phyloP scores from a whole-genome alignment of 2,329 filamentous ascomycete genomes.

The Atkinsonella hypoxylon region DNA sequence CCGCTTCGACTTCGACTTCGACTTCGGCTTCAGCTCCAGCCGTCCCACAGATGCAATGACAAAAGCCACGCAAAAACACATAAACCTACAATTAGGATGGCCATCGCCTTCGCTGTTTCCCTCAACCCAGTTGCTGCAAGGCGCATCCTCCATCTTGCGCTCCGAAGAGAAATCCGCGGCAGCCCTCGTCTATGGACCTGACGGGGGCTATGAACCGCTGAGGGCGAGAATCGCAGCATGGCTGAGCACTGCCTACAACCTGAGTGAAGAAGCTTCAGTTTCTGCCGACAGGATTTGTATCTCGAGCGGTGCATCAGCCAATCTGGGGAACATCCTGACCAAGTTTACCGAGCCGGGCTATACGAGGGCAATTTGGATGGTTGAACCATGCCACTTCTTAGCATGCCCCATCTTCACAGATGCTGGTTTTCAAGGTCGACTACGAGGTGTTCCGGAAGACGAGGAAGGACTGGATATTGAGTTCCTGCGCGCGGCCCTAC shows the following conservation, averaged over 20 bases:
- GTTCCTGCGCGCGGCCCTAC: slow-evolving; percentile 23
- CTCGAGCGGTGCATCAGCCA: slow-evolving; percentile 77
- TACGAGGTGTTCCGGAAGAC: slow-evolving; percentile 65
- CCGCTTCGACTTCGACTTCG: not conserved
- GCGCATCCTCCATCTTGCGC: slow-evolving; percentile 41
- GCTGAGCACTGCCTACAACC: slow-evolving; percentile 35
- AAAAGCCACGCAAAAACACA: slow-evolving; percentile 22
- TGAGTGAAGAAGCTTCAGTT: not conserved
- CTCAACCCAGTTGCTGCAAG: not conserved
- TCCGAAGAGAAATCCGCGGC: slow-evolving; percentile 28
- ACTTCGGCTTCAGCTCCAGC: not conserved
- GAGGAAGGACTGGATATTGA: slow-evolving; percentile 63
- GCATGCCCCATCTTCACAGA: slow-evolving; percentile 79
- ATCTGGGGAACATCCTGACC: slow-evolving; percentile 62
- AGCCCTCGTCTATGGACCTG: slow-evolving; percentile 62
- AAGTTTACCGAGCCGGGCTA: slow-evolving; percentile 69
- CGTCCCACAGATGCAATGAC: not conserved
- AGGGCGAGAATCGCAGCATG: slow-evolving; percentile 57
- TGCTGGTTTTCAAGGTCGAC: slow-evolving; percentile 53
- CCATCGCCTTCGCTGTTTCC: slow-evolving; percentile 50
- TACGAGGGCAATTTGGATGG: slow-evolving; percentile 68
- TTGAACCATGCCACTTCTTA: slow-evolving; percentile 75
- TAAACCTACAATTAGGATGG: slow-evolving; percentile 60
- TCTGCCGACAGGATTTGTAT: slow-evolving; percentile 54
- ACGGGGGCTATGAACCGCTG: slow-evolving; percentile 60